Percentiles rank a stretch among this genome's conserved stretches.
phyloP scores from a whole-genome alignment of 192 early-diverging fungal genomes.

The Umbelopsis isabellina region DNA sequence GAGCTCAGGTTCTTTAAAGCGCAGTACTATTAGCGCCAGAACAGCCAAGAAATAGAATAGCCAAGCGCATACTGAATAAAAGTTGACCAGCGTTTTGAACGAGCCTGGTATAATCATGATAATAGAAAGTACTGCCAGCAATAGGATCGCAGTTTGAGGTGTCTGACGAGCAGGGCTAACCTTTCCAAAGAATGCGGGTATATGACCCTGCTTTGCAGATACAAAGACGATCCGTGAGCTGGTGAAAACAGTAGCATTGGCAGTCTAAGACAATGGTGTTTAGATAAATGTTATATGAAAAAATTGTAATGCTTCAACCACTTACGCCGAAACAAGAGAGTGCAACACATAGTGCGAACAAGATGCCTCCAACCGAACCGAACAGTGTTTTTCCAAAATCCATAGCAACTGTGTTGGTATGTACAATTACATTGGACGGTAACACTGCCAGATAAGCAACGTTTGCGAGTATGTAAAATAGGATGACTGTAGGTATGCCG shows the following conservation, averaged over 20 bases:
- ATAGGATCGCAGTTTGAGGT: constrained; percentile 65
- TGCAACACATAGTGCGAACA: constrained; percentile 75
- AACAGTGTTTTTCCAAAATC: constrained; percentile 77
- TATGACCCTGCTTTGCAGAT: constrained; percentile 65
- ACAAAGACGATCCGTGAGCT: constrained; percentile 72
- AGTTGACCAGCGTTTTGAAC: constrained; percentile 73
- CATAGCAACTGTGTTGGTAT: constrained; percentile 67
- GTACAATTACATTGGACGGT: constrained; percentile 64
- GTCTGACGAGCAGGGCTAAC: constrained; percentile 61
- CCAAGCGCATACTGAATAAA: constrained; percentile 80
- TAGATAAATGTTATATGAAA: too few species aligned
- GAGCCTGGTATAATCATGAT: constrained; percentile 67
- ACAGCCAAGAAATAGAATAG: constrained; percentile 73
- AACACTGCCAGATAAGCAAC: constrained; percentile 83
- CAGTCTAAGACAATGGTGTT: constrained; percentile 45
- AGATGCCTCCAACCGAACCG: constrained; percentile 64
- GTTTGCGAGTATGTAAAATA: constrained; percentile 80
- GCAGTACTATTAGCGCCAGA: constrained; percentile 62
- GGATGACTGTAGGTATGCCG: constrained; percentile 69
- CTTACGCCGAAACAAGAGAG: constrained; percentile 68
- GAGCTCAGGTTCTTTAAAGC: constrained; percentile 66
- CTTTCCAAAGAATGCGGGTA: constrained; percentile 70
- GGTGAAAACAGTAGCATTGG: constrained; percentile 79
- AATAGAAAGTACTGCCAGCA: constrained; percentile 63
- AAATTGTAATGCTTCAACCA: not conserved